Evolutionary conservation across 2,329 filamentous ascomycete species (phyloP), one percentile per base, ranked within the genome.

Genomic region (Colletotrichum sp.): DNA sequence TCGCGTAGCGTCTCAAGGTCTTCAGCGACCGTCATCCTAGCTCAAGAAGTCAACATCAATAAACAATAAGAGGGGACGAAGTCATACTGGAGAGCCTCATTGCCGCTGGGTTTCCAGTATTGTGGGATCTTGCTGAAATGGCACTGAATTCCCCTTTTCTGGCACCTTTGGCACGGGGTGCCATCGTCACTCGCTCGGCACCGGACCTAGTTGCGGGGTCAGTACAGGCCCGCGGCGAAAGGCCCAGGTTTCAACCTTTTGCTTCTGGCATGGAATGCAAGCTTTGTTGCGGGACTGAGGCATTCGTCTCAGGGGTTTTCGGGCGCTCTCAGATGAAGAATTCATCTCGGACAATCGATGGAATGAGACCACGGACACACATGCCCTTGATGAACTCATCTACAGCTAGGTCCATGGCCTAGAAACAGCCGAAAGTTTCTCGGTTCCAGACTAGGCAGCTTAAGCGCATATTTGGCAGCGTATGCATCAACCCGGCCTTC

Each of bases 181-280:
- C n/a, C 43, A 52, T 52, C 43, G 43, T 52, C 43, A 21, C 43
- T 21, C 43, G 43, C 43, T 52, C 43, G 43, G 43, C 43, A 52
- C 10, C 43, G 43, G 5, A 52, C 43, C 43, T 52, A 52, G 10
- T 52, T 52, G 43, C 43, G 43, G 43, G 43, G 43, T 52, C 10
- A 52, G n/a, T 7, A 52, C n/a, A 21, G 6, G 1, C 21, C 10
- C n/a, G 43, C n/a, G 43, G 12, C n/a, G 43, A 24, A 13, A 52
- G n/a, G 10, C 60, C 60, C 18, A 21, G 24, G 26, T 10, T 24
- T 34, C 30, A 34, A 63, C 60, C 60, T 63, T 63, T 36, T 63
- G 60, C n/a, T 63, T 63, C 60, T 63, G 60, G n/a, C 60, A 63
- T 34, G 60, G n/a, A 16, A 63, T 32, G 7, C 60, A 63, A 32